Conservation (phyloP, 1,284 basidiomycete genomes). For the Sutorius eximius region DNA sequence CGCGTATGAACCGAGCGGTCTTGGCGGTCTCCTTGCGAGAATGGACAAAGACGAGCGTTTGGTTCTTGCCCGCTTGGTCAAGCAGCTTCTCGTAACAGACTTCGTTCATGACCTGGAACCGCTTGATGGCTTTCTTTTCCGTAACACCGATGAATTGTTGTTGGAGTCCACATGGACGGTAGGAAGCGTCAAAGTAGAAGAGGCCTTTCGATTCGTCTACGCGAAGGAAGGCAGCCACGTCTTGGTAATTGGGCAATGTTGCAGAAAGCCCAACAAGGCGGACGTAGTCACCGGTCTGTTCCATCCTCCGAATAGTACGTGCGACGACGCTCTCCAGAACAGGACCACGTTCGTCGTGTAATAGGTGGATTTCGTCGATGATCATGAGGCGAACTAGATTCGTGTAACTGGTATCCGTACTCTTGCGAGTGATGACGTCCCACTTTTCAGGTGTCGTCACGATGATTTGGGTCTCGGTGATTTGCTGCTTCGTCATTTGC, state of each 20-base stretch:
- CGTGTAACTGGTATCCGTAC: conserved; percentile 95
- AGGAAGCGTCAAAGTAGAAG: conserved; percentile 96
- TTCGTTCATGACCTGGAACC: conserved; percentile 98
- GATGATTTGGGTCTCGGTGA: conserved; percentile 96
- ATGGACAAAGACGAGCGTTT: conserved; percentile 95
- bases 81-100: conserved; percentile 99
- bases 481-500: conserved; percentile 98
- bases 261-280: conserved; percentile 95
- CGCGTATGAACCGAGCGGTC: conserved; percentile 93
- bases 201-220: conserved; percentile 92
- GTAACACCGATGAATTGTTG: conserved; percentile 98
- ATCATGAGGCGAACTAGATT: conserved; percentile 97
- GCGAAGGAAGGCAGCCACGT: conserved; percentile 97
- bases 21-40: conserved; percentile 95
- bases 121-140: conserved; percentile 99
- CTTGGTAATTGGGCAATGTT: conserved; percentile 96
- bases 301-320: conserved; percentile 91
- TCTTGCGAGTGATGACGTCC: conserved; percentile 99
- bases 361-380: conserved; percentile 96
- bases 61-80: conserved; percentile 89
- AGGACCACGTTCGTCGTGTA: conserved; percentile 98
- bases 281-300: conserved; percentile 91
- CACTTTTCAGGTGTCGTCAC: conserved; percentile 99
- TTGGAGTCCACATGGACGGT: conserved; percentile 87
- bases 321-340: conserved; percentile 94